A percentile compares a stretch with the other conserved stretches of the same genome.
phyloP scores from a whole-genome alignment of 805 yeast species.

The Lachancea mirantina region DNA sequence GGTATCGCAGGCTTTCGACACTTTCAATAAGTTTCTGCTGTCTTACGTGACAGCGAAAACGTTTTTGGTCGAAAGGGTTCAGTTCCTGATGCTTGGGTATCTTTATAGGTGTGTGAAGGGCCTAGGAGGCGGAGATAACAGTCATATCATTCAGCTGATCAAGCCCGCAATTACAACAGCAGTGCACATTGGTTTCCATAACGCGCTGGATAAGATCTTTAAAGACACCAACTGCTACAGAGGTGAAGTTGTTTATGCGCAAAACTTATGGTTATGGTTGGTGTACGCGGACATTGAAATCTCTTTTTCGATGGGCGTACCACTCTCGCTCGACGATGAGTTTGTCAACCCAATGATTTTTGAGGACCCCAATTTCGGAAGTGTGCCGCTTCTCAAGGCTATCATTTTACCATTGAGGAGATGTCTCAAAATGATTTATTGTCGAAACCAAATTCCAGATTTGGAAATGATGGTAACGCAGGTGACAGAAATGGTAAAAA shows the following conservation, averaged over 20 bases:
- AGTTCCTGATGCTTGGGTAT: conserved; percentile 20
- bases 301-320: conserved; percentile 10
- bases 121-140: conserved; percentile 10
- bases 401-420: conserved; percentile 2
- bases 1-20: conserved; percentile 8
- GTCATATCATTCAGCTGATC: conserved; percentile 6
- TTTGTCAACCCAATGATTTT: conserved; percentile 2
- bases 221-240: conserved; percentile 1
- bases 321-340: conserved; percentile 7
- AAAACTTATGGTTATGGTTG: conserved; percentile 11
- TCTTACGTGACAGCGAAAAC: conserved; percentile 18
- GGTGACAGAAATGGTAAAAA: background rate
- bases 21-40: conserved; percentile 11
- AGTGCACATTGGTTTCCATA: conserved; percentile 11
- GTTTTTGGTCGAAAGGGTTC: conserved; percentile 25
- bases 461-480: conserved; percentile 1
- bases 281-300: conserved; percentile 12
- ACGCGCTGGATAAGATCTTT: conserved; percentile 6
- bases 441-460: conserved; percentile 5
- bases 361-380: conserved; percentile 2
- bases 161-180: conserved; percentile 8
- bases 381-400: conserved; percentile 3
- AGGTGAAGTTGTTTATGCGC: conserved; percentile 8
- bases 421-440: conserved; percentile 2
- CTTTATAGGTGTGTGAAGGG: conserved; percentile 9